Evolutionary conservation across 1,284 basidiomycete genomes (phyloP), one percentile per base, ranked within the genome.

Genomic region (Amylostereum areolatum): DNA sequence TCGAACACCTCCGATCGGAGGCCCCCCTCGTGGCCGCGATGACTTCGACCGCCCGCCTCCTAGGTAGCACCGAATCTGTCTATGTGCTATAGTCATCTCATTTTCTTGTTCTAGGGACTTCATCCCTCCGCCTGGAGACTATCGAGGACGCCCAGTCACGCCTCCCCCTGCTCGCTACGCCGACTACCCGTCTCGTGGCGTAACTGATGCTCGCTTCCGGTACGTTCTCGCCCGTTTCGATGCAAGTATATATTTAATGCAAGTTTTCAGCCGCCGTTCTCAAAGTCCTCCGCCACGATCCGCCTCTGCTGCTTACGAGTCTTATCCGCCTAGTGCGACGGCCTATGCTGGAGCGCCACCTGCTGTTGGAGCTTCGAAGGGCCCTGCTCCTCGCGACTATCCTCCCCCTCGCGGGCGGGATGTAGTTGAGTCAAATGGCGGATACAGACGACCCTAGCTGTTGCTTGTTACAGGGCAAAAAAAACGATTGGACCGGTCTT

Each of bases 261-360:
- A 39, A 41, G 37, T 45, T 33, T 40, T 32, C 56, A 88, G 85
- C 51, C 84, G 86, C 60, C 83, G 86, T 48, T 89, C 86, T 29
- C 75, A 80, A 61, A 89, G 85, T 59, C 84, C 84, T 43, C 66
- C 69, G 32, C 61, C 71, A 52, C 70, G 77, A 46, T 57, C 67
- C 51, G 58, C 61, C 45, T 59, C 65, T 58, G 61, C 64, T 60
- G 64, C 58, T 48, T 71, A 69, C 58, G 66, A 66, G 57, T 63
- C 55, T 64, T 74, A 67, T 65, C 61, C 59, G 63, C 58, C 60
- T 67, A 62, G 68, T 62, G 76, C 55, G 62, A 68, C 53, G 67
- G 69, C 50, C 67, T 73, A 60, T 59, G 71, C 61, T 65, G 68
- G 55, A 57, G 66, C 57, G 43, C 56, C 55, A 46, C 56, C 62